These are phyloP conservation scores for Serendipita sp. DNA, from an alignment of 768 basidiomycete genomes.

Conservation along the genomic window DNA sequence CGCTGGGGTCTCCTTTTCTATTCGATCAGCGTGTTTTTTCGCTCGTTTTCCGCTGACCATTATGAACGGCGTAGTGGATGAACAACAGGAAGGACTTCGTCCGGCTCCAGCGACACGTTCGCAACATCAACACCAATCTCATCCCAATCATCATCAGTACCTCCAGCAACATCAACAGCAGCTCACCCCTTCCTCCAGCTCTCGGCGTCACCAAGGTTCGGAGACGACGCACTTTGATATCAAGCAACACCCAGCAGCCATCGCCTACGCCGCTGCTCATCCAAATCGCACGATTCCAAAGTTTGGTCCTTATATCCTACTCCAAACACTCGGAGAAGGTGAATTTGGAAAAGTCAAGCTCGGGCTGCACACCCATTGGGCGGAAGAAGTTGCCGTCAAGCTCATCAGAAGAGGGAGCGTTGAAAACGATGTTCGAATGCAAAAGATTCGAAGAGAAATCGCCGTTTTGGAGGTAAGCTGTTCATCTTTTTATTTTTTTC, in stretches of 20 bases:
- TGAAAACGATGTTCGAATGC: conserved; percentile 70
- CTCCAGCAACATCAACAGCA: not conserved
- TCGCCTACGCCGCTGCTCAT: conserved; percentile 68
- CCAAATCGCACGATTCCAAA: conserved; percentile 76
- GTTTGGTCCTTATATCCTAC: conserved; percentile 88
- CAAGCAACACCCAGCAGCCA: conserved; percentile 51
- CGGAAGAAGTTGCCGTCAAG: conserved; percentile 98
- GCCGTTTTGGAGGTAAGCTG: conserved; percentile 77
- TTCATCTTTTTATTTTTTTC: no score
- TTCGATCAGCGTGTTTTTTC: not conserved
- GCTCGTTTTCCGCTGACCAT: not conserved
- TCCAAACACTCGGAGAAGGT: conserved; percentile 95
- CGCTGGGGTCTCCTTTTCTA: not conserved
- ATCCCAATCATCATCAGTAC: not conserved
- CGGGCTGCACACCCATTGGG: conserved; percentile 85
- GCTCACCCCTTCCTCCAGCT: not conserved
- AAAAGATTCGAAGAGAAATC: conserved; percentile 94
- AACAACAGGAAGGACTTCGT: not conserved
- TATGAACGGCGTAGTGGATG: not conserved
- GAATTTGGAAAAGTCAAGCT: conserved; percentile 99
- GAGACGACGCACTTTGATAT: not conserved
- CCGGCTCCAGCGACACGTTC: not conserved
- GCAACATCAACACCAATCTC: not conserved
- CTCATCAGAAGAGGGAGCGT: conserved; percentile 86
- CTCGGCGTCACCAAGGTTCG: not conserved